phyloP scores from a whole-genome alignment of 2,329 filamentous ascomycete species.

The Trichophyton mentagrophytes region DNA sequence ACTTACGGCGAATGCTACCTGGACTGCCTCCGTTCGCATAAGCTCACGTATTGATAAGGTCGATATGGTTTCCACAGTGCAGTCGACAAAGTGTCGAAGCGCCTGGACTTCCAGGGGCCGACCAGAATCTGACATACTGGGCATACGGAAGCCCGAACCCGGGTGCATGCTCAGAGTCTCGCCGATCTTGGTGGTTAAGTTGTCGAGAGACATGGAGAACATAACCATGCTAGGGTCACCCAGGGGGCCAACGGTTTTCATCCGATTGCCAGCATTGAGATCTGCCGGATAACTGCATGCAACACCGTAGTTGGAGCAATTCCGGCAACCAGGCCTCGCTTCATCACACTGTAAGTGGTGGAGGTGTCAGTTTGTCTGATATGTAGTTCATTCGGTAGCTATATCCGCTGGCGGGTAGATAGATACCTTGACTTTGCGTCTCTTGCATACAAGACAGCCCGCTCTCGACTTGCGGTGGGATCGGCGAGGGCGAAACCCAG shows the following conservation, averaged over 20 bases:
- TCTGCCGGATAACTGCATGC: constrained; percentile 16
- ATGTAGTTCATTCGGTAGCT: not conserved
- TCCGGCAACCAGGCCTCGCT: constrained; percentile 17
- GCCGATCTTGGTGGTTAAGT: constrained; percentile 3
- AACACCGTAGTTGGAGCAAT: constrained; percentile 17
- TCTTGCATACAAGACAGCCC: constrained; percentile 25
- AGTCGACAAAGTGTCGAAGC: constrained; percentile 10
- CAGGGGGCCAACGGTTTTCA: not conserved
- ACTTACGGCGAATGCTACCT: constrained; percentile 15
- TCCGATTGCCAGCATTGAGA: not conserved
- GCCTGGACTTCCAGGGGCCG: constrained; percentile 2
- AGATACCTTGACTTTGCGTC: constrained; percentile 24
- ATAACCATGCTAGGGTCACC: not conserved
- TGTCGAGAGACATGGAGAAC: constrained; percentile 7
- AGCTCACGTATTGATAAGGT: constrained; percentile 9
- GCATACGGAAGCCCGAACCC: not conserved
- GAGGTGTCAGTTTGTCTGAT: not conserved
- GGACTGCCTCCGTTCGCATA: constrained; percentile 8
- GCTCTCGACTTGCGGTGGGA: constrained; percentile 25
- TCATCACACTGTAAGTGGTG: constrained; percentile 20
- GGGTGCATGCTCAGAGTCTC: constrained; percentile 1
- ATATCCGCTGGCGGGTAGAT: not conserved
- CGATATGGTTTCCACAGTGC: constrained; percentile 10
- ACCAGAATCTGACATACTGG: not conserved
- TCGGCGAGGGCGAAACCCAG: constrained; percentile 20